These are phyloP conservation scores for Peronospora destructor DNA, from an alignment of 352 stramenopile species.

Conservation along the genomic window DNA sequence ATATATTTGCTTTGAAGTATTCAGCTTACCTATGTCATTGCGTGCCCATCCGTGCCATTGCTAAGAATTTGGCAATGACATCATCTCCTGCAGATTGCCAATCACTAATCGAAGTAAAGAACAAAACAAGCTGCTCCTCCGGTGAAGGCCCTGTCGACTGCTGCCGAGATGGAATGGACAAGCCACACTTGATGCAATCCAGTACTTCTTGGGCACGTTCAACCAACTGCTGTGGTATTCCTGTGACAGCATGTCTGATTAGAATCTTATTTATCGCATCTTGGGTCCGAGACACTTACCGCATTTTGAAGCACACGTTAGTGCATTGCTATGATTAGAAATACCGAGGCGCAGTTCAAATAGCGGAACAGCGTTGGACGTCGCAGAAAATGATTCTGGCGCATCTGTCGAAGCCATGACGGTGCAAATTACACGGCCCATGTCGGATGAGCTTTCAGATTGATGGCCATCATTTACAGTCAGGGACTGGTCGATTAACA, in stretches of 20 bases:
- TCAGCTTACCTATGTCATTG: conserved; percentile 18
- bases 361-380: conserved; percentile 33
- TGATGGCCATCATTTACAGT: conserved; percentile 4
- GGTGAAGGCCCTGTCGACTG: conserved; percentile 25
- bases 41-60: conserved; percentile 39
- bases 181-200: conserved; percentile 24
- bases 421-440: conserved; percentile 33
- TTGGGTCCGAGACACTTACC: conserved; percentile 27
- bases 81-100: conserved; percentile 41
- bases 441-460: conserved; percentile 5
- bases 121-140: conserved; percentile 38
- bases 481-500: conserved; percentile 10
- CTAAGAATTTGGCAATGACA: conserved; percentile 41
- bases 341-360: conserved; percentile 59
- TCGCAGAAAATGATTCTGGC: conserved; percentile 14
- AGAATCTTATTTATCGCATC: conserved; percentile 2
- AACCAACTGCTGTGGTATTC: conserved; percentile 37
- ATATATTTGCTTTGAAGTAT: conserved; percentile 15
- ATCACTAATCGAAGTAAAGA: conserved; percentile 48
- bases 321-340: conserved; percentile 62
- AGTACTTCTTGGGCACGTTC: conserved; percentile 42
- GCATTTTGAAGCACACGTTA: conserved; percentile 56
- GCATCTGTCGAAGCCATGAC: conserved; percentile 47
- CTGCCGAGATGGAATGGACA: conserved; percentile 22
- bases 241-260: conserved; percentile 17